Base-by-base conservation (phyloP, 768 basidiomycete genomes). In the Agrocybe praecox region DNA sequence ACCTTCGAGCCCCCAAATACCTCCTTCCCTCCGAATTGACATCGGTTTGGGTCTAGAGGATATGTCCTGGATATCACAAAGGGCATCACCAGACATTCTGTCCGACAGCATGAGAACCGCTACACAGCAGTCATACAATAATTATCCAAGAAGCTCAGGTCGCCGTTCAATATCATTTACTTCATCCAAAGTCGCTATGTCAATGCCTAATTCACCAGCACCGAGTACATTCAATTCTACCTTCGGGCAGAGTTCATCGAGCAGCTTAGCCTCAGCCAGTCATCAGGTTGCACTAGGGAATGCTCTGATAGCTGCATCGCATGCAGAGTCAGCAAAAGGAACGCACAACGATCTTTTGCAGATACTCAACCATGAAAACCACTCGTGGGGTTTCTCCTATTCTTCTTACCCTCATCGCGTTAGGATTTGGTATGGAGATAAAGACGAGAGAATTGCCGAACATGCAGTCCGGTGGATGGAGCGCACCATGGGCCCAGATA, bases 401-500 rank as follows among this genome's bases (percentile, higher is more conserved):
- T 70, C 81, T 15, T 82, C 90, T 19, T 90, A 96, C 61, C 84
- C 85, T 14, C 88, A 90, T 65, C 77, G 74, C 24, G 89, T 92
- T 46, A 84, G 83, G 43, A 87, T 99, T 40, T 98, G 94, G 94
- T 94, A 94, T 62, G 96, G 96, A 2, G 91, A 94, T 63, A 84
- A 80, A 61, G 96, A 99, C 70, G 96, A 98, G 72, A 90, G 89
- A 74, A 96, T 99, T 58, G 88, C 89, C 32, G 90, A 96, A 69
- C 87, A 89, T 63, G 91, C 93, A 45, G 88, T 98, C 40, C 75
- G 90, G 63, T 96, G 94, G 93, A 92, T 95, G 90, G 92, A 95
- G 71, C 84, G 83, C 59, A 85, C 82, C 33, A 92, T 95, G 90
- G 82, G 86, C 18, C 80, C 81, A 44, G 86, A 87, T 40, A 76